Percentiles rank a stretch among this genome's conserved stretches.
These are phyloP conservation scores for Phytopythium vexans DNA, from an alignment of 352 stramenopile genomes.

Conservation along the genomic window DNA sequence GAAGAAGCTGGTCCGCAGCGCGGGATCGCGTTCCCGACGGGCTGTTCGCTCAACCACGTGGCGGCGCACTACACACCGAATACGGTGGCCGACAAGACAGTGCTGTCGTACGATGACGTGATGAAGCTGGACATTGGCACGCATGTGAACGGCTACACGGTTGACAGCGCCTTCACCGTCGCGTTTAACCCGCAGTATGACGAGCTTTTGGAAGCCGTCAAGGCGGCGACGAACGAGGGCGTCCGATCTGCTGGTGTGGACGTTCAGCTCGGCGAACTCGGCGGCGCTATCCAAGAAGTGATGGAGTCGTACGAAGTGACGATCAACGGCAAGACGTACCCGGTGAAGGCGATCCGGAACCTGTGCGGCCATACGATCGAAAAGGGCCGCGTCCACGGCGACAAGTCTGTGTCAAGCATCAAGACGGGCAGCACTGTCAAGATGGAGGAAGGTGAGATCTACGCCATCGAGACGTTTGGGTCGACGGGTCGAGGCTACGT, in stretches of 20 bases:
- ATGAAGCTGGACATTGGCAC: conserved; percentile 99
- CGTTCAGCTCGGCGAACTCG: conserved; percentile 94
- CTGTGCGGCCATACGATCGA: conserved; percentile 98
- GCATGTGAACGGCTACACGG: conserved; percentile 96
- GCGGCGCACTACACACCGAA: conserved; percentile 98
- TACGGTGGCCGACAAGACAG: conserved; percentile 89
- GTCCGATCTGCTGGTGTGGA: conserved; percentile 95
- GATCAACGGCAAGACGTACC: conserved; percentile 95
- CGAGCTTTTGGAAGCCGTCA: conserved; percentile 85
- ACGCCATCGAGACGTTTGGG: conserved; percentile 97
- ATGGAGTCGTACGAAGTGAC: conserved; percentile 98
- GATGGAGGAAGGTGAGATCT: conserved; percentile 98
- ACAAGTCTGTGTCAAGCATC: conserved; percentile 97
- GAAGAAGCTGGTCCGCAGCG: conserved; percentile 75
- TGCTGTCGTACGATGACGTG: conserved; percentile 94
- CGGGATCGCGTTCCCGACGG: conserved; percentile 70
- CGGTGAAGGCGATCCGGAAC: conserved; percentile 96
- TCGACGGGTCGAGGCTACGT: conserved; percentile 86
- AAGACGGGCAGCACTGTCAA: conserved; percentile 90
- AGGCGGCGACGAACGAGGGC: conserved; percentile 92
- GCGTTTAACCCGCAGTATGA: conserved; percentile 96
- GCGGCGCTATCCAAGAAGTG: conserved; percentile 94
- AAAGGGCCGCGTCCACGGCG: conserved; percentile 94
- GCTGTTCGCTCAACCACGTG: conserved; percentile 96
- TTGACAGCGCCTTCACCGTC: conserved; percentile 97